Base-by-base conservation (phyloP, 441 rosid genomes). In the Mallotus repandus region DNA sequence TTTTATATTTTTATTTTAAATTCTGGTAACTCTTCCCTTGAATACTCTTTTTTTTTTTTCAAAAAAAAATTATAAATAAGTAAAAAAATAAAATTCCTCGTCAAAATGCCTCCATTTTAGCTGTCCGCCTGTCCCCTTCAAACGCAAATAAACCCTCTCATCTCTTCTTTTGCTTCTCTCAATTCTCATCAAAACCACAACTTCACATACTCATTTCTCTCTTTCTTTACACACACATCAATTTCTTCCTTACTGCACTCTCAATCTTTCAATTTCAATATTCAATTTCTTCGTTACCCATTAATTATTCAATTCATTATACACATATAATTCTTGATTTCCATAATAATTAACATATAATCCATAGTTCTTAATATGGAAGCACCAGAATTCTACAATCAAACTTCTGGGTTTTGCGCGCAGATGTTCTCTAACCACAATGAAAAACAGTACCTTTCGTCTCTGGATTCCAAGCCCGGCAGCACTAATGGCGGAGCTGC, bases 111-210 rank as follows among this genome's bases (percentile, higher is more conserved):
- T 77, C 85, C 87, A 87, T 81, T 89, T 85, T 89, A 86, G 92
- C 76, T 76, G 90, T 85, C 90, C 75, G 83, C 81, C 82, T 83
- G 88, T 88, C 91, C 97, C 86, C 83, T 88, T 88, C 87, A 85
- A 86, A 73, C 86, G 91, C 93, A 84, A 83, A 91, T 77, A 87
- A 89, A 79, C 85, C 84, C 86, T 71, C 81, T 79, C 78, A 9
- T 49, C 14, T 63, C 70, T 66, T 66, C 9, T 43, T 6, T 43
- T 63, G 68, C 67, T 71, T 38, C 74, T 73, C 74, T 78, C 85
- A 77, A 77, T 76, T 46, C 82, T 54, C 74, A 64, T 16, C 86
- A 81, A 84, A 81, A 63, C 83, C 88, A 83, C 81, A 80, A 74
- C 82, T 78, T 77, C 77, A 65, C 79, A 74, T 72, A 68, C 84